Evolutionary conservation across 2,329 filamentous ascomycete genomes (phyloP), one percentile per base, ranked within the genome.

Genomic region (Fusarium ambrosium): DNA sequence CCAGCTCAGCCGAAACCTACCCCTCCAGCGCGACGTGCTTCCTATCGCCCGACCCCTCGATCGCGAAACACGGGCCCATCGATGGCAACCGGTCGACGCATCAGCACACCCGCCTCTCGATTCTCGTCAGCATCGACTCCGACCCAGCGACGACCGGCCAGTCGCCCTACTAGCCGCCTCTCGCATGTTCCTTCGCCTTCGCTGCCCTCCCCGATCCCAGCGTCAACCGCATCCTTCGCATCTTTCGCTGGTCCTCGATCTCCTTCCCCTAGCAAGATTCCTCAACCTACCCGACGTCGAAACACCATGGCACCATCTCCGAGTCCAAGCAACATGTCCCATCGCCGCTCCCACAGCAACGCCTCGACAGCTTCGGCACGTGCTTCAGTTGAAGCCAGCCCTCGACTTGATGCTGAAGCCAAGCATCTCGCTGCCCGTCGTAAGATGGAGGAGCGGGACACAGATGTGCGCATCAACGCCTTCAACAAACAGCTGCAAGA

Each of bases 401-500:
- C 89, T 6, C 84, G 88, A 4, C 82, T 91, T 5, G 84, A 89
- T 79, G 82, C 87, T 22, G 94, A 98, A 78, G 94, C 94, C 8
- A 92, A 92, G 79, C 89, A 90, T 53, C 90, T 95, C 66, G 92
- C 94, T 7, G 91, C 92, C n/a, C 89, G 91, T 79, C 90, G 92
- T 74, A 87, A 91, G 27, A 90, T 90, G 61, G 93, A 94, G 68
- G 95, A 98, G 78, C 88, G 91, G 55, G 92, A 95, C 77, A 90
- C 94, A 9, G 95, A 98, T 77, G 90, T 92, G 51, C 92, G 93
- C 62, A 93, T 98, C 77, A 91, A 91, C 59, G 90, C 92, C 29
- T 91, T 98, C 83, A 97, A 97, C 80, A 88, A 90, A 58, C 91
- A 93, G 77, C 85, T 98, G 58, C 90, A 93, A 79, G 93, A 92